These are phyloP conservation scores for Berberis thunbergii DNA, from an alignment of 164 flowering plant species.

Conservation along the genomic window DNA sequence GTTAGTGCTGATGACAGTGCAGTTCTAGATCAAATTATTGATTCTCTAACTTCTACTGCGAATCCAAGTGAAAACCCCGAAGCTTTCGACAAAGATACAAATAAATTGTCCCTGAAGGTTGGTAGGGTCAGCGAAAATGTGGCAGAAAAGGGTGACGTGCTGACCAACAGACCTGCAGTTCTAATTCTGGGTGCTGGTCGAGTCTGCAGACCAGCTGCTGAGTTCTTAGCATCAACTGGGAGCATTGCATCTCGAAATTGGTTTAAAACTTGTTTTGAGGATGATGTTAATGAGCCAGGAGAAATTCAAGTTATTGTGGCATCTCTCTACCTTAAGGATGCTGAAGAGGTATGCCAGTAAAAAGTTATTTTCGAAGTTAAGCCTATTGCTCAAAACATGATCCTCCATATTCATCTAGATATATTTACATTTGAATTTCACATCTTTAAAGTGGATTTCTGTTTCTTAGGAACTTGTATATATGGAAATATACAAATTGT, in stretches of 20 bases:
- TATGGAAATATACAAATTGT: too few relatives aligned
- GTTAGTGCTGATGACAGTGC: slow-evolving; percentile 74
- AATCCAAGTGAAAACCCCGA: slow-evolving; percentile 30
- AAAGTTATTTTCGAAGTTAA: not conserved
- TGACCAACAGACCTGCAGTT: slow-evolving; percentile 34
- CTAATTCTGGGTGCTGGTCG: slow-evolving; percentile 93
- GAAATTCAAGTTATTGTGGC: slow-evolving; percentile 75
- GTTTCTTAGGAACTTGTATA: too few relatives aligned
- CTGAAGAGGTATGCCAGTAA: slow-evolving; percentile 63
- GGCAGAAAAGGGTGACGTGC: slow-evolving; percentile 12
- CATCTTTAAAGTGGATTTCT: too few relatives aligned
- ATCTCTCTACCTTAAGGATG: slow-evolving; percentile 88
- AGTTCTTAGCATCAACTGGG: slow-evolving; percentile 61
- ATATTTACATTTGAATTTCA: too few relatives aligned
- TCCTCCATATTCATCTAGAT: not conserved
- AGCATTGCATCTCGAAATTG: slow-evolving; percentile 28
- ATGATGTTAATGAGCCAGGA: slow-evolving; percentile 28
- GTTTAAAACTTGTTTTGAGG: slow-evolving; percentile 20
- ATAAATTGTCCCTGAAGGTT: slow-evolving; percentile 46
- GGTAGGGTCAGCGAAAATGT: slow-evolving; percentile 46
- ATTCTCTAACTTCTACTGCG: slow-evolving; percentile 69
- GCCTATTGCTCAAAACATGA: not conserved
- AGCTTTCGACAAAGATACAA: slow-evolving; percentile 16
- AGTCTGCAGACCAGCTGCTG: slow-evolving; percentile 92
- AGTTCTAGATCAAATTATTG: slow-evolving; percentile 70